A percentile compares a stretch with the other conserved stretches of the same genome.
These are phyloP conservation scores for grape (Vitis vinifera) DNA, from an alignment of 164 flowering plant species.

Conservation along the genomic window ASM3070453v1 NC_081807.1:1783001-1783500, in stretches of 20 bases:
- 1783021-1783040: conserved; percentile 94
- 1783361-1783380: conserved; percentile 73
- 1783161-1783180: conserved; percentile 59
- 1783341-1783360: conserved; percentile 74
- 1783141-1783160: conserved; percentile 91
- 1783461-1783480: conserved; percentile 44
- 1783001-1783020: conserved; percentile 98
- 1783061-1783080: conserved; percentile 84
- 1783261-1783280: conserved; percentile 54
- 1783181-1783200: conserved; percentile 67
- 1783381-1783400: conserved; percentile 69
- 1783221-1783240: conserved; percentile 93
- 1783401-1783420: conserved; percentile 81
- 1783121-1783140: conserved; percentile 95
- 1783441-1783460: conserved; percentile 53
- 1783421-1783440: conserved; percentile 69
- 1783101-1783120: conserved; percentile 86
- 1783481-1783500: conserved; percentile 35
- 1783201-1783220: conserved; percentile 95
- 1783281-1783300: conserved; percentile 59
- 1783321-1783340: conserved; percentile 70
- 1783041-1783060: conserved; percentile 96
- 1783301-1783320: conserved; percentile 95
- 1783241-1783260: conserved; percentile 92
- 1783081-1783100: conserved; percentile 81